A percentile compares a stretch with the other conserved stretches of the same genome.
phyloP scores from a whole-genome alignment of 2,329 filamentous ascomycete species.

The Hymenoscyphus albidus region DNA sequence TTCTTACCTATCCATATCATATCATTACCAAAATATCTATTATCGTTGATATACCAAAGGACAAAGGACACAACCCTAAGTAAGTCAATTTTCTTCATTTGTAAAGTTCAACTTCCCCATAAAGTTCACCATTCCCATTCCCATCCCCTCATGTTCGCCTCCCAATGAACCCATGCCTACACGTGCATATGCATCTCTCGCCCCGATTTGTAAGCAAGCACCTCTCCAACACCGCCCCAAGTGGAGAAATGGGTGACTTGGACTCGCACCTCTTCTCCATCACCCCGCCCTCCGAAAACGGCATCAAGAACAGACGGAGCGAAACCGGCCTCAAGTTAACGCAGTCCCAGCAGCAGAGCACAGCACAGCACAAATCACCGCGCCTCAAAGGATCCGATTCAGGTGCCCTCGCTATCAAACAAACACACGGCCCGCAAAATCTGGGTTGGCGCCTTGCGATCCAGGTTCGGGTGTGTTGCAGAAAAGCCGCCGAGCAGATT shows the following conservation, averaged over 20 bases:
- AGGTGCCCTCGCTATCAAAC: background rate
- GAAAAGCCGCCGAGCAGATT: background rate
- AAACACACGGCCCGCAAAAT: constrained; percentile 9
- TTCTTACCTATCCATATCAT: background rate
- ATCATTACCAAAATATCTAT: background rate
- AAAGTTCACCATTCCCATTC: too few species aligned
- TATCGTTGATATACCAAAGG: background rate
- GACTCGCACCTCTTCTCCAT: constrained; percentile 2
- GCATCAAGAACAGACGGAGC: constrained; percentile 21
- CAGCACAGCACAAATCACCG: constrained; percentile 9
- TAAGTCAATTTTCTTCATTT: background rate
- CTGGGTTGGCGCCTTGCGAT: too few species aligned
- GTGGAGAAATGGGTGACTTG: background rate
- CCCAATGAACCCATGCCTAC: background rate
- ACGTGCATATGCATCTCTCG: background rate
- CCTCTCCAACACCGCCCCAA: background rate
- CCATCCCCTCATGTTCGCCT: background rate
- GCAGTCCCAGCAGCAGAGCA: constrained; percentile 10
- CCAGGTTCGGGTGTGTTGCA: background rate
- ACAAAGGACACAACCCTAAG: background rate
- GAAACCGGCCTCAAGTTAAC: constrained; percentile 27
- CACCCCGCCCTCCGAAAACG: constrained; percentile 21
- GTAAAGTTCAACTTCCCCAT: background rate
- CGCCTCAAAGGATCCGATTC: constrained; percentile 14
- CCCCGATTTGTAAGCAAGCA: background rate